Evolutionary conservation across 1,284 basidiomycete species (phyloP).

Genomic region (Trametes polyzona): DNA sequence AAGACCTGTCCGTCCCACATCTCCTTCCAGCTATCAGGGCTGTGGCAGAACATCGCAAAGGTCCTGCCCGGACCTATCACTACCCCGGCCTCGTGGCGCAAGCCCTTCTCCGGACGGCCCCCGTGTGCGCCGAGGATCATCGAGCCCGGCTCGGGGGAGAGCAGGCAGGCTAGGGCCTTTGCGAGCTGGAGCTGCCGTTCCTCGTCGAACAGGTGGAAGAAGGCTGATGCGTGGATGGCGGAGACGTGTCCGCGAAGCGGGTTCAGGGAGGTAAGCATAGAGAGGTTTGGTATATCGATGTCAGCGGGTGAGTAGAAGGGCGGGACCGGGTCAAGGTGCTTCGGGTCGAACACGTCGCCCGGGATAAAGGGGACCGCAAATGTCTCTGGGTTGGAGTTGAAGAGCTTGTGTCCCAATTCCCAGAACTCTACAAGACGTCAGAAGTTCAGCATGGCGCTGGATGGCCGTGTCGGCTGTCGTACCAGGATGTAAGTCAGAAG

Average conservation of each 20-base stretch:
- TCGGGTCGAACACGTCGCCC: conserved; percentile 49
- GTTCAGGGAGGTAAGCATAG: conserved; percentile 42
- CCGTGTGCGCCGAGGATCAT: conserved; percentile 41
- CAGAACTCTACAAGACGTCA: conserved; percentile 39
- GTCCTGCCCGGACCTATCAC: background rate
- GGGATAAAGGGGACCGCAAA: conserved; percentile 50
- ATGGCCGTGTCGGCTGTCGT: conserved; percentile 2
- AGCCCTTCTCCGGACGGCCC: conserved; percentile 31
- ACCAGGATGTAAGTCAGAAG: conserved; percentile 41
- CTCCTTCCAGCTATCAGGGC: conserved; percentile 44
- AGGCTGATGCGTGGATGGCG: conserved; percentile 49
- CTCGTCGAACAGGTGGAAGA: conserved; percentile 58
- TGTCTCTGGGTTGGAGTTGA: conserved; percentile 38
- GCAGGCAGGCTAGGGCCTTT: conserved; percentile 43
- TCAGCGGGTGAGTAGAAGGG: conserved; percentile 31
- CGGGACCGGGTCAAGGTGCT: conserved; percentile 36
- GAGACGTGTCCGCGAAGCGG: conserved; percentile 49
- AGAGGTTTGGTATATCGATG: conserved; percentile 31
- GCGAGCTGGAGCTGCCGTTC: conserved; percentile 46
- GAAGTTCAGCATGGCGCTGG: background rate
- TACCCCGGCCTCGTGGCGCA: conserved; percentile 3
- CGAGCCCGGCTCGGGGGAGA: conserved; percentile 40
- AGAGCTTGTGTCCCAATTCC: conserved; percentile 40
- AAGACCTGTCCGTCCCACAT: conserved; percentile 50
- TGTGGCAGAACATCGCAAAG: conserved; percentile 36